Percentiles rank a stretch among this genome's conserved stretches.
These are phyloP conservation scores for Sugiyamaella valdiviana DNA, from an alignment of 805 yeast genomes.

Conservation along the genomic window DNA sequence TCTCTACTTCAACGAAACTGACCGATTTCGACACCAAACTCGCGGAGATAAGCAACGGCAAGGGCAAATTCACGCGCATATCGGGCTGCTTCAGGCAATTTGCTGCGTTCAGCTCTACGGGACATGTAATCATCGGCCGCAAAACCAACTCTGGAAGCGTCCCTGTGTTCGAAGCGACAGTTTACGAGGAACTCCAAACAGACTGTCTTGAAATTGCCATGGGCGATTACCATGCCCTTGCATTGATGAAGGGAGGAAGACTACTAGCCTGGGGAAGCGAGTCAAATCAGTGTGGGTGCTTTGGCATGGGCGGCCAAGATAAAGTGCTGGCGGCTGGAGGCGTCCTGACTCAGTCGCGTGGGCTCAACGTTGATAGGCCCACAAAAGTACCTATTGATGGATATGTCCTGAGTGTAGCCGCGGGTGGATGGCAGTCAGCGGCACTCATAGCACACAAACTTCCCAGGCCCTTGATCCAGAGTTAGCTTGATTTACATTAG, in stretches of 20 bases:
- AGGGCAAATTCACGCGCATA: conserved; percentile 39
- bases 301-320: conserved; percentile 50
- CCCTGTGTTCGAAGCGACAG: conserved; percentile 30
- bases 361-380: conserved; percentile 37
- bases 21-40: not conserved
- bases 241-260: conserved; percentile 52
- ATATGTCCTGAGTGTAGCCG: conserved; percentile 52
- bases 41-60: not conserved
- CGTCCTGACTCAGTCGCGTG: conserved; percentile 26
- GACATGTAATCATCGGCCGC: conserved; percentile 40
- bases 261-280: conserved; percentile 66
- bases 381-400: conserved; percentile 32
- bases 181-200: conserved; percentile 41
- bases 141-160: conserved; percentile 9
- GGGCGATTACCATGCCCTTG: conserved; percentile 69
- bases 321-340: conserved; percentile 10
- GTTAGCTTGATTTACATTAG: too few species aligned
- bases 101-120: conserved; percentile 50
- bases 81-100: conserved; percentile 50
- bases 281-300: conserved; percentile 54
- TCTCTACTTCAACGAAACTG: not conserved
- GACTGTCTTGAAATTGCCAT: conserved; percentile 51
- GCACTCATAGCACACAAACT: conserved; percentile 41
- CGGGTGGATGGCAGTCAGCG: conserved; percentile 78
- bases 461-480: too few species aligned